These are phyloP conservation scores for Paraurostyla sp. DNA, from an alignment of 73 alveolate genomes.

Conservation along the genomic window DNA sequence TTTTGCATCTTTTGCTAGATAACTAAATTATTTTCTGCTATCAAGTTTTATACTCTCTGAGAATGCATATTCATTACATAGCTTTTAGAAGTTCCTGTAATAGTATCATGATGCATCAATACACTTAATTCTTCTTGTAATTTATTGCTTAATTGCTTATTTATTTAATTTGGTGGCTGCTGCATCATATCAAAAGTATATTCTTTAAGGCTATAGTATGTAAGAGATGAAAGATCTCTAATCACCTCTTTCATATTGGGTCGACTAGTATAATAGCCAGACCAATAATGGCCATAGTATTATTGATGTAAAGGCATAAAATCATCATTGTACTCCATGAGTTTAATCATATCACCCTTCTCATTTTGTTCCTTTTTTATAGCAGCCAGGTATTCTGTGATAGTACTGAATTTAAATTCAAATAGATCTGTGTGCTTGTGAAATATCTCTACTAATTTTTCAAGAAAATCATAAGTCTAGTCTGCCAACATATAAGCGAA, in stretches of 20 bases:
- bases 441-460: background rate
- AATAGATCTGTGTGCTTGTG: background rate
- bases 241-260: constrained; percentile 86
- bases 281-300: constrained; percentile 74
- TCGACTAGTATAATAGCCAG: constrained; percentile 94
- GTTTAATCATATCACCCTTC: background rate
- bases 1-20: no score
- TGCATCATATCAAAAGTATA: no score
- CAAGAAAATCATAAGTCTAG: background rate
- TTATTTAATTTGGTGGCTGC: no score
- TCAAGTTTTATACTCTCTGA: no score
- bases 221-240: constrained; percentile 38
- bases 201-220: background rate
- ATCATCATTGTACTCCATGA: background rate
- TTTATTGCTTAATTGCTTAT: background rate
- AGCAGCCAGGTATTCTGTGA: background rate
- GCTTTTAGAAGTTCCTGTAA: constrained; percentile 90
- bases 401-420: background rate
- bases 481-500: background rate
- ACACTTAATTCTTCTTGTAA: background rate
- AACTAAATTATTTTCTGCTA: no score
- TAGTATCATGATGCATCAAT: constrained; percentile 87
- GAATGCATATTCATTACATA: no score
- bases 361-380: background rate
- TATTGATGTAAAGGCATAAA: background rate